Evolutionary conservation across 441 rosid genomes (phyloP).

Genomic region (Populus trichocarpa): DNA sequence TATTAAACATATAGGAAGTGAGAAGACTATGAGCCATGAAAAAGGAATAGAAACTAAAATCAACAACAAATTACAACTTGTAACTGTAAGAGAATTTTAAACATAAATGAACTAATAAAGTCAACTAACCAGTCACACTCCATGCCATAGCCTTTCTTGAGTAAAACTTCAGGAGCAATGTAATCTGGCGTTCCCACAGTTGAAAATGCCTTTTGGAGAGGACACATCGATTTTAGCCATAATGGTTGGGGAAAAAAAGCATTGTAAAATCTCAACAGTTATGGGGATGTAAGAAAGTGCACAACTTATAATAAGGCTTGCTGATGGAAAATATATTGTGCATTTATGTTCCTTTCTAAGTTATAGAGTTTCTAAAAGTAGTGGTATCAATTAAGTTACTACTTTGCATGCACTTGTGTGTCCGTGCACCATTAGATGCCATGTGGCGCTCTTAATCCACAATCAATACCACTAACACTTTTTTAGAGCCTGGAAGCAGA

Average conservation of each 20-base stretch:
- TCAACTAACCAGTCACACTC: conserved; percentile 94
- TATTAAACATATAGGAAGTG: neutral
- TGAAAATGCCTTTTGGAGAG: conserved; percentile 72
- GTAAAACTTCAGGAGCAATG: conserved; percentile 95
- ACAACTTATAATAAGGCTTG: neutral
- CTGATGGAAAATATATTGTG: neutral
- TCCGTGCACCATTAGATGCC: conserved; percentile 6
- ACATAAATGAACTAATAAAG: conserved; percentile 2
- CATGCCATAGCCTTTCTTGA: conserved; percentile 99
- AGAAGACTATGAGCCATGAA: neutral
- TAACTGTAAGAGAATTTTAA: conserved; percentile 5
- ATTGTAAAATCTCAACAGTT: neutral
- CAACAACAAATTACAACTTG: neutral
- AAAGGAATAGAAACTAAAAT: neutral
- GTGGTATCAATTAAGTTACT: neutral
- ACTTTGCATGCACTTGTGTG: neutral
- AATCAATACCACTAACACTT: neutral
- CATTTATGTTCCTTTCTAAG: neutral
- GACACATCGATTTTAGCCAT: conserved; percentile 13
- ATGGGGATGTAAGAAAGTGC: neutral
- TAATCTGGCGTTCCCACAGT: conserved; percentile 99
- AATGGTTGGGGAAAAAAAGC: neutral
- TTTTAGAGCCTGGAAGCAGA: neutral
- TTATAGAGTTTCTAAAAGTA: neutral
- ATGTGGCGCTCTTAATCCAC: conserved; percentile 2